phyloP scores from a whole-genome alignment of 768 basidiomycete genomes.

The Tylopilus balloui region DNA sequence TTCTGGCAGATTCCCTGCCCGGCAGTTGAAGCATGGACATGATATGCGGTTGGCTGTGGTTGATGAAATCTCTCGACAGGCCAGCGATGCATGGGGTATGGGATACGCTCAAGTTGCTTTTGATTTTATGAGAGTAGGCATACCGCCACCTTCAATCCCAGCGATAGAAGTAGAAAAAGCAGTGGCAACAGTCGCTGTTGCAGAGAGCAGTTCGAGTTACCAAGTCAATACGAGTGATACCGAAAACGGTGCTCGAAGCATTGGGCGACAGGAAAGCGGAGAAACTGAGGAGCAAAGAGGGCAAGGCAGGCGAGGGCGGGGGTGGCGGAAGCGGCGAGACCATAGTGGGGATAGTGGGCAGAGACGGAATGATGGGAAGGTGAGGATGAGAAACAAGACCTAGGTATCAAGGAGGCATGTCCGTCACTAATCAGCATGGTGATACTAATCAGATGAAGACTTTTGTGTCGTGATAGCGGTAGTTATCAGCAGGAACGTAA shows the following conservation, averaged over 20 bases:
- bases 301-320: not conserved
- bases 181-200: not conserved
- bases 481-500: not conserved
- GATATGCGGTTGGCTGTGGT: constrained; percentile 43
- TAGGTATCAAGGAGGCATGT: not conserved
- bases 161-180: not conserved
- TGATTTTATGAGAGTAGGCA: constrained; percentile 49
- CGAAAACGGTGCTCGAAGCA: not conserved
- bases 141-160: constrained; percentile 26
- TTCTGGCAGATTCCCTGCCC: constrained; percentile 46
- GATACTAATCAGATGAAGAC: not conserved
- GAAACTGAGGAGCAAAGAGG: not conserved
- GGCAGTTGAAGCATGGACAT: constrained; percentile 28
- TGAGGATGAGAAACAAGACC: not conserved
- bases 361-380: constrained; percentile 1
- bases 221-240: not conserved
- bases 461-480: not conserved
- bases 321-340: constrained; percentile 3
- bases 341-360: not conserved
- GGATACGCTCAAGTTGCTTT: constrained; percentile 48
- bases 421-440: not conserved
- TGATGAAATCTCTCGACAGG: constrained; percentile 58
- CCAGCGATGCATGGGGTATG: constrained; percentile 54
- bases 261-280: not conserved
- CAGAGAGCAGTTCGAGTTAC: not conserved